A percentile compares a stretch with the other conserved stretches of the same genome.
Conservation (phyloP, 148 eudicot species). For the Arbutus unedo region DNA sequence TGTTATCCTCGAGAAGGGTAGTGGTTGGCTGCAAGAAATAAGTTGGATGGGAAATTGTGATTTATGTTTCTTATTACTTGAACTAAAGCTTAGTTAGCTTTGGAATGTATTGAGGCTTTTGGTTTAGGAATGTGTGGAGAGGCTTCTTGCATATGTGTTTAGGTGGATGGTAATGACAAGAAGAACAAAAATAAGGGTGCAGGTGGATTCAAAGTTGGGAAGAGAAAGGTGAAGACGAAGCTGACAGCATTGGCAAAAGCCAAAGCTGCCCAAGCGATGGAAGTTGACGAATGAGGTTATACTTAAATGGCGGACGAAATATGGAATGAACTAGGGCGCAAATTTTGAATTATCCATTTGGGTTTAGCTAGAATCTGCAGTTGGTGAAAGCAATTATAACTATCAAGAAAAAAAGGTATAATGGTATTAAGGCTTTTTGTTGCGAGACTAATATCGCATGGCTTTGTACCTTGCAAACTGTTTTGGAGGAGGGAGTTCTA, state of each 20-base stretch:
- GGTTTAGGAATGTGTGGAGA: not conserved
- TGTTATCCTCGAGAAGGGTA: not conserved
- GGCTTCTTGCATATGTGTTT: conserved; percentile 9
- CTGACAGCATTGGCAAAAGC: conserved; percentile 75
- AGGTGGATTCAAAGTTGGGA: conserved; percentile 68
- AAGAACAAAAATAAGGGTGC: conserved; percentile 59
- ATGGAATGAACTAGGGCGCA: no score
- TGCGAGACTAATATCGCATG: no score
- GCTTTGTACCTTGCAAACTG: no score
- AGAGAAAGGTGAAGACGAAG: conserved; percentile 85
- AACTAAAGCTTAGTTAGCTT: not conserved
- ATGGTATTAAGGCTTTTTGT: no score
- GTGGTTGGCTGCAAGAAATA: not conserved
- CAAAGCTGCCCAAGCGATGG: conserved; percentile 97
- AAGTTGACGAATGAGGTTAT: conserved; percentile 68
- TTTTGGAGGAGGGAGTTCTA: no score
- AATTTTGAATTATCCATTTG: no score
- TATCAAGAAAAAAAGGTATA: not conserved
- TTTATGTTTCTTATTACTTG: not conserved
- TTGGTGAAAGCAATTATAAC: no score
- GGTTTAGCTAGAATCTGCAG: no score
- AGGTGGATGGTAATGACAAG: conserved; percentile 74
- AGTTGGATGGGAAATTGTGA: not conserved
- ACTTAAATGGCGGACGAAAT: not conserved
- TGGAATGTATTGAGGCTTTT: not conserved